Conservation (phyloP, 768 basidiomycete genomes). For the Cystoderma amianthinum region DNA sequence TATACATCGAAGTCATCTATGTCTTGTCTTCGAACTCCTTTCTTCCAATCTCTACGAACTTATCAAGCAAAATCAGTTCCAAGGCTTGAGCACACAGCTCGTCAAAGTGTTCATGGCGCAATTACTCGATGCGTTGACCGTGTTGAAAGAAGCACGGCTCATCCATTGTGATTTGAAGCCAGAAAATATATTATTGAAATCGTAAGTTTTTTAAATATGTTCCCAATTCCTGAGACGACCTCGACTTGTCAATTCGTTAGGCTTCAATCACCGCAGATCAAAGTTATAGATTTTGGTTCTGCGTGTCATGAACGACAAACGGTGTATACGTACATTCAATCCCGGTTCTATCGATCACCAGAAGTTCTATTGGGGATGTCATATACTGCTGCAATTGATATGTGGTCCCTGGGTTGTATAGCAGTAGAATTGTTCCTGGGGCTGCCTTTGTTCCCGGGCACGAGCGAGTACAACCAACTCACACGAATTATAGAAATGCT, state of each 20-base stretch:
- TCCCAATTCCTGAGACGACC: not conserved
- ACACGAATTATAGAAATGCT: slow-evolving; percentile 98
- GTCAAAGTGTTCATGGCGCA: slow-evolving; percentile 99
- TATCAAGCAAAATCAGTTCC: slow-evolving; percentile 99
- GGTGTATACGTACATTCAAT: slow-evolving; percentile 99
- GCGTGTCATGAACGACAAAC: slow-evolving; percentile 99
- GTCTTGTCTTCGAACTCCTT: slow-evolving; percentile 95
- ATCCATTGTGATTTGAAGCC: slow-evolving; percentile 99
- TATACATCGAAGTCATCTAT: slow-evolving; percentile 93
- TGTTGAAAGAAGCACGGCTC: slow-evolving; percentile 90
- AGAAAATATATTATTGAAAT: slow-evolving; percentile 96
- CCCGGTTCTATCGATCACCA: slow-evolving; percentile 95
- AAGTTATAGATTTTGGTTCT: slow-evolving; percentile 98
- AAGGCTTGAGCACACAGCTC: slow-evolving; percentile 91
- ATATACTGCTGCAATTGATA: slow-evolving; percentile 93
- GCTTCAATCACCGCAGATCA: slow-evolving; percentile 95
- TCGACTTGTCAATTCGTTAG: slow-evolving; percentile 27
- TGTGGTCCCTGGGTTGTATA: slow-evolving; percentile 99
- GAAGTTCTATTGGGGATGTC: slow-evolving; percentile 94
- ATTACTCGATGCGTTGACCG: slow-evolving; percentile 83
- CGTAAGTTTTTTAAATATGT: slow-evolving; percentile 37
- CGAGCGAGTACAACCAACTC: slow-evolving; percentile 98
- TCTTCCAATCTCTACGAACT: slow-evolving; percentile 98
- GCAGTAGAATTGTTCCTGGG: slow-evolving; percentile 98
- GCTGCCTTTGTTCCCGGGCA: slow-evolving; percentile 93